phyloP scores from a whole-genome alignment of 2,329 filamentous ascomycete species.

The Escovopsis weberi region DNA sequence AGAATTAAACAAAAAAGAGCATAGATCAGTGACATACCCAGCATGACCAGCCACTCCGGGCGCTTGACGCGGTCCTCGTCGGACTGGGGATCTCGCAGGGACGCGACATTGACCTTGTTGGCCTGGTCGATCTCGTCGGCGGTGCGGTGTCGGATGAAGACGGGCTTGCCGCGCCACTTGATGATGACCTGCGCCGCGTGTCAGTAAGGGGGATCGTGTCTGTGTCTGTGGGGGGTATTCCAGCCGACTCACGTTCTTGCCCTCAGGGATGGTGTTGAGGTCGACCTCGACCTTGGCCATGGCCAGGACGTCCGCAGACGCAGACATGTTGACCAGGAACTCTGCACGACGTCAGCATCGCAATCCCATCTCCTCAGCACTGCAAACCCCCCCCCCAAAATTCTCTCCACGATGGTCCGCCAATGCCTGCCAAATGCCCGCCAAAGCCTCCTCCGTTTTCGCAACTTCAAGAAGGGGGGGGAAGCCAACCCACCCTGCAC shows the following conservation, averaged over 20 bases:
- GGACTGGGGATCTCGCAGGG: slow-evolving; percentile 78
- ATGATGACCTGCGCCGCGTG: slow-evolving; percentile 64
- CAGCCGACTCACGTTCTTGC: slow-evolving; percentile 91
- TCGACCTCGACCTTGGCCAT: slow-evolving; percentile 99
- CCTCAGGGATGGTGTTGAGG: slow-evolving; percentile 82
- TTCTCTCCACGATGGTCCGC: neutral
- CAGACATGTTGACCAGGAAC: slow-evolving; percentile 99
- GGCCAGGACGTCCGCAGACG: slow-evolving; percentile 93
- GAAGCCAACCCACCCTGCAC: slow-evolving; percentile 66
- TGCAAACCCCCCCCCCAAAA: neutral
- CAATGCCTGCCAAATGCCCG: neutral
- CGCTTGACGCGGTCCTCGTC: slow-evolving; percentile 93
- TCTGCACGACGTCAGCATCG: slow-evolving; percentile 41
- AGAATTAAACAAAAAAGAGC: too few relatives aligned
- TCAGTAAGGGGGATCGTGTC: neutral
- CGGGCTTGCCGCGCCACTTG: slow-evolving; percentile 99
- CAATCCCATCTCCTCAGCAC: slow-evolving; percentile 1
- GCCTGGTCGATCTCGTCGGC: slow-evolving; percentile 86
- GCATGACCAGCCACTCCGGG: slow-evolving; percentile 97
- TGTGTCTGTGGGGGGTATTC: neutral
- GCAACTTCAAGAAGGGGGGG: neutral
- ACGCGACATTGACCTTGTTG: slow-evolving; percentile 69
- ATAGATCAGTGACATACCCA: too few relatives aligned
- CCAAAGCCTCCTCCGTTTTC: too few relatives aligned
- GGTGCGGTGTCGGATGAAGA: slow-evolving; percentile 99